A percentile compares a stretch with the other conserved stretches of the same genome.
Conservation (phyloP, 345 rosid species). For the Dovyalis caffra region DNA sequence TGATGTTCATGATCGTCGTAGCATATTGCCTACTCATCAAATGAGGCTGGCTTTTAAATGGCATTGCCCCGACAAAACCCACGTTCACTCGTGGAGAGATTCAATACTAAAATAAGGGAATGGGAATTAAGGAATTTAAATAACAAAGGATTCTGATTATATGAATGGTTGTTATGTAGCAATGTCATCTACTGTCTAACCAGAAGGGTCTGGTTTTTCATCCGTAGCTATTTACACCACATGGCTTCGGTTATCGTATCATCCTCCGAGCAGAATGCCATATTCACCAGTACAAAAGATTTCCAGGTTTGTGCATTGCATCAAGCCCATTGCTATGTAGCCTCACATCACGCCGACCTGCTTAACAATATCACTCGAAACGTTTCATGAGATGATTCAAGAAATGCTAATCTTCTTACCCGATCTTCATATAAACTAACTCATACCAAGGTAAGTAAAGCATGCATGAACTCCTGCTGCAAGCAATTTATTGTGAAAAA, state of each 20-base stretch:
- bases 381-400: too few relatives aligned
- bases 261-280: neutral
- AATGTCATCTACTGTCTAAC: neutral
- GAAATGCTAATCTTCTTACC: too few relatives aligned
- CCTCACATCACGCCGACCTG: neutral
- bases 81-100: neutral
- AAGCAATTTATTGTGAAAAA: too few relatives aligned
- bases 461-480: neutral
- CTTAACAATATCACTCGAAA: neutral
- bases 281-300: neutral
- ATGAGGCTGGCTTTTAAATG: conserved; percentile 3
- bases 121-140: neutral
- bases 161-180: neutral
- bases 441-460: neutral
- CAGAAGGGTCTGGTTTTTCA: neutral
- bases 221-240: conserved; percentile 4
- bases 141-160: neutral
- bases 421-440: neutral
- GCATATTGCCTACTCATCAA: neutral
- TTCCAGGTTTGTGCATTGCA: neutral
- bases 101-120: neutral
- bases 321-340: neutral
- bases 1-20: neutral
- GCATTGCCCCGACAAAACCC: conserved; percentile 17
- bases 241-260: conserved; percentile 7